phyloP scores from a whole-genome alignment of 1,284 basidiomycete species.

The Pseudozyma sp. region DNA sequence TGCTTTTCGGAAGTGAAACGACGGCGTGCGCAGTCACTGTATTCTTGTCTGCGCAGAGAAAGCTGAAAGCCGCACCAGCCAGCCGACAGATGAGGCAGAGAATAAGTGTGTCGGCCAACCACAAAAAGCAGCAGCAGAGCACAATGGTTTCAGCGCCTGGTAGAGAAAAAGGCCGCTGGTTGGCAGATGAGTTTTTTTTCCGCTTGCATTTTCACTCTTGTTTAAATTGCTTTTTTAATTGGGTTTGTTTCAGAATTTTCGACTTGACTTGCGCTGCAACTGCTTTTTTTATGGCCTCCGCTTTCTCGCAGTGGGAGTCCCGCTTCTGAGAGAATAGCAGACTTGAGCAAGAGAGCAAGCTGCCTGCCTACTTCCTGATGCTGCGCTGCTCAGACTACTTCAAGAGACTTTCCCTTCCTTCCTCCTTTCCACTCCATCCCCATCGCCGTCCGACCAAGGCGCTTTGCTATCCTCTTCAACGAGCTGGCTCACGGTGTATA shows the following conservation, averaged over 20 bases:
- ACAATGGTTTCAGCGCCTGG: constrained; percentile 5
- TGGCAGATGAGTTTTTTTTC: constrained; percentile 14
- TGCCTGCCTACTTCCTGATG: constrained; percentile 8
- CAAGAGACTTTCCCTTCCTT: background rate
- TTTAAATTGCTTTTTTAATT: constrained; percentile 4
- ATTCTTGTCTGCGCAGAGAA: constrained; percentile 1
- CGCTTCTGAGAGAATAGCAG: too few relatives aligned
- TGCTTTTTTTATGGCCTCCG: background rate
- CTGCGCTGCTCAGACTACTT: constrained; percentile 5
- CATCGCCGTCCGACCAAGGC: constrained; percentile 7
- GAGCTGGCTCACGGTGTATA: background rate
- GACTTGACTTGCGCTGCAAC: background rate
- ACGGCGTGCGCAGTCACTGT: constrained; percentile 1
- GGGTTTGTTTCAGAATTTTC: constrained; percentile 1
- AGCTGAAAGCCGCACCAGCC: background rate
- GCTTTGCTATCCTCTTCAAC: background rate
- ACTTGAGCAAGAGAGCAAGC: background rate
- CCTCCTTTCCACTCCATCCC: background rate
- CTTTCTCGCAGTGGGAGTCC: too few relatives aligned
- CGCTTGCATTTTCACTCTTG: constrained; percentile 13
- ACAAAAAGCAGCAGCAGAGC: background rate
- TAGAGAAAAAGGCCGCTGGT: background rate
- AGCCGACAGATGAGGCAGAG: constrained; percentile 6
- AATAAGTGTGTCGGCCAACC: constrained; percentile 1
- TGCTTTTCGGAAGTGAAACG: constrained; percentile 18